These are phyloP conservation scores for Solanum habrochaites DNA, from an alignment of 257 asterid genomes.

Conservation along the genomic window DNA sequence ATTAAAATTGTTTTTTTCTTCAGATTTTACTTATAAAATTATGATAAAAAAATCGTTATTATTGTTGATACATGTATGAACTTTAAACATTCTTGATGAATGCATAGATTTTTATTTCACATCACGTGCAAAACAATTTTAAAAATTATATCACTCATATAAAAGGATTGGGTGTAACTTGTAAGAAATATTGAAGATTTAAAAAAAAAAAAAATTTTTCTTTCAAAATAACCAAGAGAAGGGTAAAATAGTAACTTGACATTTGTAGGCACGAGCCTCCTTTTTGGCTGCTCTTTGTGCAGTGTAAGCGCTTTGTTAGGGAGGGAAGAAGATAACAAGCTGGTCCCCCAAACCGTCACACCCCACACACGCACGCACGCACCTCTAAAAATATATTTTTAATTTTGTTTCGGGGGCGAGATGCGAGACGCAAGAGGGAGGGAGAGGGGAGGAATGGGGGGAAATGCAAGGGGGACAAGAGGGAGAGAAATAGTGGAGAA, in stretches of 20 bases:
- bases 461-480: too few species aligned
- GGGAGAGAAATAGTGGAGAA: too few species aligned
- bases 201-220: not conserved
- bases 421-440: too few species aligned
- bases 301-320: slow-evolving; percentile 31
- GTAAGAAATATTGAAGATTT: not conserved
- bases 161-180: not conserved
- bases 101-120: not conserved
- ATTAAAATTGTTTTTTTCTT: too few species aligned
- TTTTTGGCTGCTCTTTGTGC: slow-evolving; percentile 21
- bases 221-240: not conserved
- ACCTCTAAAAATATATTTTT: not conserved
- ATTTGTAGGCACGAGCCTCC: not conserved
- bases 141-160: not conserved
- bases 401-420: too few species aligned
- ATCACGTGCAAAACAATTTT: not conserved
- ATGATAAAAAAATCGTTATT: rapidly evolving
- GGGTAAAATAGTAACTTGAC: slow-evolving; percentile 24
- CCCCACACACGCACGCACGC: slow-evolving; percentile 5
- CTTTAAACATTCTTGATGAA: not conserved
- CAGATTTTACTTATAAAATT: too few species aligned
- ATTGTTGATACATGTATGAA: too few species aligned
- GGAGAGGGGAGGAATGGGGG: too few species aligned
- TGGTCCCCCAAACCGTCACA: slow-evolving; percentile 41
- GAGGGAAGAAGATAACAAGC: slow-evolving; percentile 27